Evolutionary conservation across 352 stramenopile species (phyloP), one percentile per base, ranked within the genome.

Genomic region (Phytophthora niederhauseri): DNA sequence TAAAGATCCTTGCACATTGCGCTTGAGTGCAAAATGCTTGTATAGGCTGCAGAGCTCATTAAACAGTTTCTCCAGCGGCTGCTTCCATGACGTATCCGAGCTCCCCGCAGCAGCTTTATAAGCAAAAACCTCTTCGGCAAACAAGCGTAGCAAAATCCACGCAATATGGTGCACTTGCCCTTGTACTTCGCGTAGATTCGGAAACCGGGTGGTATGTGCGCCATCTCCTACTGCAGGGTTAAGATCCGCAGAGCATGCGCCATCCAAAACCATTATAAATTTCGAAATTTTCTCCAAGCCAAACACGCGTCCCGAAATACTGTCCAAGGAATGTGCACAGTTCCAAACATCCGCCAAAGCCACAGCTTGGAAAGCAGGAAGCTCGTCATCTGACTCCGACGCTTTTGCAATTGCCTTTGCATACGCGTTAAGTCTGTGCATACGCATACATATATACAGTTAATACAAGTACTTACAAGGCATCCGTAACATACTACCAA

Each of bases 261-360:
- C 41, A 36, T 46, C 50, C 20, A 77, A 30, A 24, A 30, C 19
- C 12, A 74, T 19, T n/a, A 77, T 38, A 50, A 77, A 50, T 41
- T 54, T 66, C 20, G 70, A 57, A 20, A 54, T 56, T 61, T 20
- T 46, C 24, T 71, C 60, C 19, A 77, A 31, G 2, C 43, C 59
- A 57, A 61, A 8, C 49, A 74, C 31, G 34, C 65, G 70, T 14
- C 41, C 65, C 7, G 70, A 43, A 14, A 56, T 56, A 34, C 30
- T 67, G 19, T 66, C 50, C 48, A 77, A 46, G 1, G 70, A 70
- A 60, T 77, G 55, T 20, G 65, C 65, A 24, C 67, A 71, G 51
- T 77, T 74, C 65, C 65, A 73, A 50, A 74, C n/a, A 43, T 77
- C 70, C n/a, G 70, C 70, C 26, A 74, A 68, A 66, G 70, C 59